Base-by-base conservation (phyloP, 805 yeast genomes). In the Danielozyma ontarioensis region DNA sequence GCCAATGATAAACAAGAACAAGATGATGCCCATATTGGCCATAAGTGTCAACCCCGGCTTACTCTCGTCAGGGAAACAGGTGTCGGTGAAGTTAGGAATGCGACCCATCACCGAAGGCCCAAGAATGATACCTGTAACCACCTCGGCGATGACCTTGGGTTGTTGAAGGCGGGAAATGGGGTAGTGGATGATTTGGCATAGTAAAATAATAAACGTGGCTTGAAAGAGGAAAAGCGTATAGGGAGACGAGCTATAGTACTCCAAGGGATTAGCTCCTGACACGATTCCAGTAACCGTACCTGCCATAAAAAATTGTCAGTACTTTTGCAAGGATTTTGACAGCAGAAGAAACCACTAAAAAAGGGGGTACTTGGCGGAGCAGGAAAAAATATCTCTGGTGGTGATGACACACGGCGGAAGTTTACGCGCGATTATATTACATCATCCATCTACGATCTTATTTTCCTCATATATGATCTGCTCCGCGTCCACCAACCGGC, bases 111-210 rank as follows among this genome's bases (percentile, higher is more conserved):
- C 93, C 0, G 87, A 66, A 1, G 90, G 90, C 0, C 93, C 90
- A 31, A 84, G 56, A 2, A 84, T 48, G 31, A 84, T 78, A 18
- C 94, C 95, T 0, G 87, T 68, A 7, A 84, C 65, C 31, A 84
- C 93, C 48, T 84, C 95, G 5, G 89, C 85, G 38, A 84, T 83
- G 27, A 84, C 95, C 37, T 78, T 66, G 0, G 95, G 95, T 52
- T 84, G 93, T 44, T 76, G 77, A 27, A 84, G 51, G 40, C 57
- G 70, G 8, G 76, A 64, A 12, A 84, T 57, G 0, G 88, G 86
- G 25, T 65, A 61, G 50, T 82, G 78, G 6, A 84, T 43, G 8
- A 78, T 24, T 36, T 79, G 81, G 35, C 88, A 78, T 16, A 80
- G 47, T 1, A 68, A 44, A 28, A 83, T 64, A 46, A 84, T 78